Evolutionary conservation across 2,329 filamentous ascomycete species (phyloP).

Genomic region (Aspergillus floridensis): DNA sequence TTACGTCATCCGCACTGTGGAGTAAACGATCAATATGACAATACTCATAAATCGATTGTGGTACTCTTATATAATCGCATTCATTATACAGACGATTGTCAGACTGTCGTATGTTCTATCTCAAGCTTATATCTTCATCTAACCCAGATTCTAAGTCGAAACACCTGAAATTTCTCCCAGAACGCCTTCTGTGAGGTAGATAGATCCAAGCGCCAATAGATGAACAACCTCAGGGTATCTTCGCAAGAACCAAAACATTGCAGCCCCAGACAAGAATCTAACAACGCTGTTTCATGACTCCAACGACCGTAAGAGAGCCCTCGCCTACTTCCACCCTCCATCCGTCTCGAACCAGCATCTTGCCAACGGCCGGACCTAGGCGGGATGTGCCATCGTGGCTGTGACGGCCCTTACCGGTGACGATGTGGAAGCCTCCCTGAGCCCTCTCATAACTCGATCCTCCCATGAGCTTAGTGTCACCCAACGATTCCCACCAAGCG

Average conservation of each 20-base stretch:
- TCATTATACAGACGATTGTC: neutral
- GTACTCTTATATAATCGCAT: too few species aligned
- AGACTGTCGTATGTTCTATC: neutral
- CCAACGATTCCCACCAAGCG: slow-evolving; percentile 73
- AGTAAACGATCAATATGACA: neutral
- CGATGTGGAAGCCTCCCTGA: slow-evolving; percentile 64
- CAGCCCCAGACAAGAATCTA: neutral
- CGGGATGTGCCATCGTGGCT: slow-evolving; percentile 72
- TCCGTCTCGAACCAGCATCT: slow-evolving; percentile 70
- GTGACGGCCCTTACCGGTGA: slow-evolving; percentile 79
- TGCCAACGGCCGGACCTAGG: slow-evolving; percentile 75
- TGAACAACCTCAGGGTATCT: slow-evolving; percentile 18
- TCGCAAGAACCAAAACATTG: neutral
- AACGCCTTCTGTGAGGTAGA: neutral
- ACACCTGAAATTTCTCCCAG: neutral
- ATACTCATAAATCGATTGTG: neutral
- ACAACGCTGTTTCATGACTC: slow-evolving; percentile 43
- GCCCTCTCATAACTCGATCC: slow-evolving; percentile 43
- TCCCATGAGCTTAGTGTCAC: slow-evolving; percentile 58
- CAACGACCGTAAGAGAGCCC: slow-evolving; percentile 69
- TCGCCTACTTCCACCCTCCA: slow-evolving; percentile 76
- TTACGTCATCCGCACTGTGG: slow-evolving; percentile 5
- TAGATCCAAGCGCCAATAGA: neutral
- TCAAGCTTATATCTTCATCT: neutral
- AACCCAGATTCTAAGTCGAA: neutral